A percentile compares a stretch with the other conserved stretches of the same genome.
phyloP scores from a whole-genome alignment of 164 flowering plant genomes.

The Dillenia suffruticosa region DNA sequence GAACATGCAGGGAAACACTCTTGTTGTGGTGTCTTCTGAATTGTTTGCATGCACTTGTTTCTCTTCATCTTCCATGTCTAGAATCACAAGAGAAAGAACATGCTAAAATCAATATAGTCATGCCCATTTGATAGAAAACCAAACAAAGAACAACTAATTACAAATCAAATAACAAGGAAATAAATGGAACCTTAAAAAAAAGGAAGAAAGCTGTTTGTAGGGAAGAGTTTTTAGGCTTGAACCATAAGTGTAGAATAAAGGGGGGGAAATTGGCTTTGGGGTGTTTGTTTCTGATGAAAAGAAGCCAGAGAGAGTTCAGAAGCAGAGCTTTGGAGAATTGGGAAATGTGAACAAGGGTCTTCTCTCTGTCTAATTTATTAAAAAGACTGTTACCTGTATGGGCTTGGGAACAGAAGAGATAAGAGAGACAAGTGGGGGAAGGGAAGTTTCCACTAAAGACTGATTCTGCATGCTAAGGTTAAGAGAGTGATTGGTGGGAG shows the following conservation, averaged over 20 bases:
- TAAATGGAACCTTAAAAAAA: background rate
- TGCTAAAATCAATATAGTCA: background rate
- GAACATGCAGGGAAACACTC: constrained; percentile 74
- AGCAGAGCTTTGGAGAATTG: constrained; percentile 3
- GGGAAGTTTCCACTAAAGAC: constrained; percentile 6
- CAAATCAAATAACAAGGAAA: background rate
- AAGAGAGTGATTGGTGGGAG: constrained; percentile 40
- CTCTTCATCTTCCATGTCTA: constrained; percentile 47
- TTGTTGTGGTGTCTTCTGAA: constrained; percentile 23
- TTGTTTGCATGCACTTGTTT: constrained; percentile 7
- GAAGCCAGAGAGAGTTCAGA: constrained; percentile 17
- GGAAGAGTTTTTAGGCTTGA: too few species aligned
- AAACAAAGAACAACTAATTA: background rate
- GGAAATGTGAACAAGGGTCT: background rate
- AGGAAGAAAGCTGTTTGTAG: too few species aligned
- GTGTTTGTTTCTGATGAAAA: background rate
- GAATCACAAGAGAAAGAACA: background rate
- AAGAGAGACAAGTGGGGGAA: constrained; percentile 19
- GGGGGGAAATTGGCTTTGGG: background rate
- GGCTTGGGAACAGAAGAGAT: constrained; percentile 56
- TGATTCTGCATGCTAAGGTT: constrained; percentile 20
- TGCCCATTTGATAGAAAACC: background rate
- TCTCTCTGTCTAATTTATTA: constrained; percentile 8
- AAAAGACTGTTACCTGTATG: constrained; percentile 26
- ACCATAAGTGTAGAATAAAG: too few species aligned